phyloP scores from a whole-genome alignment of 1,284 basidiomycete genomes.

The Tausonia pullulans region DNA sequence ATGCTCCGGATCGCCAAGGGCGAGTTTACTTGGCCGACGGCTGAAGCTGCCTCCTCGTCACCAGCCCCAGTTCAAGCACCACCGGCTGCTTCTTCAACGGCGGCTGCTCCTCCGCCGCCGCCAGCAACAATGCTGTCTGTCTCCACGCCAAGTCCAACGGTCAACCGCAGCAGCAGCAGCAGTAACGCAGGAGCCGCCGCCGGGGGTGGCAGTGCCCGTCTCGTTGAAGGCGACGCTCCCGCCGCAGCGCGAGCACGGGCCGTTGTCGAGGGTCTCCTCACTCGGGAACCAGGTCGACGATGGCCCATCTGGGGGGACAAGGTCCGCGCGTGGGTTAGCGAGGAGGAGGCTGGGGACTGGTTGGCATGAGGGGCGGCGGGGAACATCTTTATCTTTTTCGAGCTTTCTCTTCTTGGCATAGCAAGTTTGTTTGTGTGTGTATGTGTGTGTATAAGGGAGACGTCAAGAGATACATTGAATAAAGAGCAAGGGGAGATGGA shows the following conservation, averaged over 20 bases:
- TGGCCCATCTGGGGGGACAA: conserved; percentile 51
- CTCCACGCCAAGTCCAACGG: neutral
- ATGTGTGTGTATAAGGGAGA: neutral
- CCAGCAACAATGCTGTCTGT: neutral
- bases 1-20: conserved; percentile 67
- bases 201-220: neutral
- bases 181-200: conserved; percentile 5
- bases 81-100: neutral
- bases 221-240: neutral
- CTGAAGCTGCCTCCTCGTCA: neutral
- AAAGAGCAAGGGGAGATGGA: conserved; percentile 5
- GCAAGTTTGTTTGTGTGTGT: neutral
- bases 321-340: conserved; percentile 28
- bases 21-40: conserved; percentile 53
- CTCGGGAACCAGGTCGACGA: conserved; percentile 54
- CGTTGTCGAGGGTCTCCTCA: conserved; percentile 54
- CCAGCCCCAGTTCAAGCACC: neutral
- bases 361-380: conserved; percentile 29
- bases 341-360: conserved; percentile 61
- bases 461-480: neutral
- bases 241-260: conserved; percentile 24
- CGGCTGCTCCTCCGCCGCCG: conserved; percentile 7
- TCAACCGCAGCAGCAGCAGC: conserved; percentile 10
- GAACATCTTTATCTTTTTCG: neutral
- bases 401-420: neutral